Evolutionary conservation across 345 rosid species (phyloP), one percentile per base, ranked within the genome.

Genomic region (Citrus medica): DNA sequence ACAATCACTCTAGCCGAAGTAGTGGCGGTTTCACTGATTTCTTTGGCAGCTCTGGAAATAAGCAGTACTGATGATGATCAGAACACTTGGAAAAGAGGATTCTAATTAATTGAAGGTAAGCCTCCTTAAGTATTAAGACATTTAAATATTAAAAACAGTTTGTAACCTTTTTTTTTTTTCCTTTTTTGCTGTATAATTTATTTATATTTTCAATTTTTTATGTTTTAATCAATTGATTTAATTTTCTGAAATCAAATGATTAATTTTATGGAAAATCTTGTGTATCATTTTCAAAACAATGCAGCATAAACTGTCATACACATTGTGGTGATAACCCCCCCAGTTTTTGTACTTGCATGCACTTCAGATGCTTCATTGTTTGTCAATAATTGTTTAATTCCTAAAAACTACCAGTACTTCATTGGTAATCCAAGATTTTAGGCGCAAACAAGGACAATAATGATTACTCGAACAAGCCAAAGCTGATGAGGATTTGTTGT

Each of bases 1-100:
- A 55, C 73, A 48, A 9, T 53, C 66, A 61, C 16, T 76, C 79
- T 25, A 55, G 80, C 63, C 62, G 24, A 16, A 42, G 46, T 32
- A 74, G 86, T 72, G 79, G 86, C 33, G 78, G 84, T 33, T 83
- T 80, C 66, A 83, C 78, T 32, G 17, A 24, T 58, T 27, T 33
- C 35, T 55, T 51, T 32, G 79, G 81, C 27, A 60, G 82, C 27
- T 76, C 66, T 76, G 81, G 81, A 4, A 71, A 69, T 40, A 37
- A 63, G 58, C 33, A 60, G 28, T 14, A 42, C 27, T 67, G 81
- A 40, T 24, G 46, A 64, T 70, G 53, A 78, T 22, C 65, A 33
- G 69, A 74, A 14, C 6, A 10, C n/a, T 33, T 62, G 40, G 37
- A 33, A 27, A 32, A 73, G 60, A 48, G 5, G n/a, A 13, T 55